These are phyloP conservation scores for Chaetothyriales sp. DNA, from an alignment of 2,329 filamentous ascomycete genomes.

Conservation along the genomic window DNA sequence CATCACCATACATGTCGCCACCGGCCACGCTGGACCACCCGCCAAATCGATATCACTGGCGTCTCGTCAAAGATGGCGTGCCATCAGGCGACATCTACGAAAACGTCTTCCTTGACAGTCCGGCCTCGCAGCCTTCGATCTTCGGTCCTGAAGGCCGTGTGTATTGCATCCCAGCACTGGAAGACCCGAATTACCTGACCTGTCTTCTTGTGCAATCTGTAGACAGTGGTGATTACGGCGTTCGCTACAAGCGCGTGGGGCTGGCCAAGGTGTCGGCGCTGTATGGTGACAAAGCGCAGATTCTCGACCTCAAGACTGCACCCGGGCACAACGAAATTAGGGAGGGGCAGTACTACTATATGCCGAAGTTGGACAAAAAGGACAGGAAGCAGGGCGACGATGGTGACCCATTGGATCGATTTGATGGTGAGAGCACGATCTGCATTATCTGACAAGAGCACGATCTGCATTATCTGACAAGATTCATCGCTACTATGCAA, in stretches of 20 bases:
- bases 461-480: slow-evolving; percentile 6
- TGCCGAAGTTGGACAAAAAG: no score
- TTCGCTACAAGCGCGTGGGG: slow-evolving; percentile 8
- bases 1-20: no score
- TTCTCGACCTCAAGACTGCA: slow-evolving; percentile 1
- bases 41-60: slow-evolving; percentile 6
- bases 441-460: slow-evolving; percentile 7
- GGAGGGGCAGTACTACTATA: slow-evolving; percentile 2
- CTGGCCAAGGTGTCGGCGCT: slow-evolving; percentile 1
- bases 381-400: not conserved
- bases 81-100: slow-evolving; percentile 1
- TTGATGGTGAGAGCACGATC: slow-evolving; percentile 5
- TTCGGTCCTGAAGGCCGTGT: slow-evolving; percentile 4
- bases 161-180: slow-evolving; percentile 3
- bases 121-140: slow-evolving; percentile 2
- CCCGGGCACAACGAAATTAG: slow-evolving; percentile 1
- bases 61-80: not conserved
- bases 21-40: no score
- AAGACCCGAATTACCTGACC: not conserved
- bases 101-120: slow-evolving; percentile 5
- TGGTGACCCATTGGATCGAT: no score
- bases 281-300: not conserved
- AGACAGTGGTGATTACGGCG: slow-evolving; percentile 10
- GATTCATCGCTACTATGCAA: no score
- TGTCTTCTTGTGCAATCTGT: slow-evolving; percentile 6